Percentiles rank a stretch among this genome's conserved stretches.
Evolutionary conservation across 2,329 filamentous ascomycete species (phyloP).

Genomic region (Trematosphaeria pertusa): DNA sequence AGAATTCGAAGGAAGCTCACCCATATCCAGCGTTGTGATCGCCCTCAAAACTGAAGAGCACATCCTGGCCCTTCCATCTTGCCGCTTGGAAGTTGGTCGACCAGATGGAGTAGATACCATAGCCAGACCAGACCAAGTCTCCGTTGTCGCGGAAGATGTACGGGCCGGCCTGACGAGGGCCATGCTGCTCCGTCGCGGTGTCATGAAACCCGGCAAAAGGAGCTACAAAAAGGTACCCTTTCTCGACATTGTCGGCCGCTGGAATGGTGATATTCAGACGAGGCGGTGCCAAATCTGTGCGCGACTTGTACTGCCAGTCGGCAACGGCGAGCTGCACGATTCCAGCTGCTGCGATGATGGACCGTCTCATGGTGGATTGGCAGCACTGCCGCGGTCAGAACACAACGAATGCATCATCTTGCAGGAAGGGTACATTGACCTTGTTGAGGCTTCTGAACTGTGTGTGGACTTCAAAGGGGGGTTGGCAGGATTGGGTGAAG

Average conservation of each 20-base stretch:
- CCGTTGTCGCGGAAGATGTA: conserved; percentile 65
- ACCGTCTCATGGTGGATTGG: conserved; percentile 20
- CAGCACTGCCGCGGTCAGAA: conserved; percentile 19
- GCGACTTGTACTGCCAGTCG: conserved; percentile 58
- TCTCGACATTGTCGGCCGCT: conserved; percentile 49
- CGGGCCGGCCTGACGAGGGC: conserved; percentile 60
- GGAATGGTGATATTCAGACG: conserved; percentile 55
- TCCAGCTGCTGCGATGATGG: conserved; percentile 7
- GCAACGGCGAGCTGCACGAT: conserved; percentile 46
- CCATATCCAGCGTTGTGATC: conserved; percentile 33
- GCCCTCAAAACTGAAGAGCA: conserved; percentile 63
- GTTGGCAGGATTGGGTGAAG: neutral
- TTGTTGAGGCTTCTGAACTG: conserved; percentile 20
- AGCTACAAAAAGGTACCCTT: conserved; percentile 56
- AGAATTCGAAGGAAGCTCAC: too few relatives aligned
- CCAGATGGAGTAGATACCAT: conserved; percentile 61
- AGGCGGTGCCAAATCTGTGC: conserved; percentile 56
- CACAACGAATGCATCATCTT: conserved; percentile 12
- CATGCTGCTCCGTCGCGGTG: conserved; percentile 43
- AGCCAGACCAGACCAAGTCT: conserved; percentile 65
- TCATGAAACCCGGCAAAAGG: conserved; percentile 39
- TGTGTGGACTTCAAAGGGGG: conserved; percentile 9
- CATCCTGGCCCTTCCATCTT: conserved; percentile 59
- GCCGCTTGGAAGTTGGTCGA: conserved; percentile 61
- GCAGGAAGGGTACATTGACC: conserved; percentile 31